phyloP scores from a whole-genome alignment of 2,329 filamentous ascomycete species.

The Penicillium expansum region DNA sequence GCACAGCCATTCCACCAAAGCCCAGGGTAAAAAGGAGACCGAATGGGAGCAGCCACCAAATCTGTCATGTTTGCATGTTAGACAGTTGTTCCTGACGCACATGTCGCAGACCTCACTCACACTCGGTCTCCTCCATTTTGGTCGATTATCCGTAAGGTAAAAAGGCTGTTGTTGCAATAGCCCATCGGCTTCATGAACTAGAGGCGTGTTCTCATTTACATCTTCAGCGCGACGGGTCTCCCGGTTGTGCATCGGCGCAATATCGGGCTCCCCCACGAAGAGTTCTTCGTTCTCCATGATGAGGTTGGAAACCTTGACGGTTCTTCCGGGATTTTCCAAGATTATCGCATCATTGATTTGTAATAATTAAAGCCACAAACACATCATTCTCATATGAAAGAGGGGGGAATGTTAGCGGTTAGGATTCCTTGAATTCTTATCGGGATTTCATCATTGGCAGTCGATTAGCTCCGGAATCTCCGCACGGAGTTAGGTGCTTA shows the following conservation, averaged over 20 bases:
- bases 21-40: constrained; percentile 80
- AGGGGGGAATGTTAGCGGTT: neutral
- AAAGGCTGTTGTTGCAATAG: neutral
- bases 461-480: constrained; percentile 13
- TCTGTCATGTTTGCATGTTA: constrained; percentile 45
- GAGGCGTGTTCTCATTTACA: neutral
- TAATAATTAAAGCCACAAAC: neutral
- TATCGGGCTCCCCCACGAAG: constrained; percentile 33
- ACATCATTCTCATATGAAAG: neutral
- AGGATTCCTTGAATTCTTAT: neutral
- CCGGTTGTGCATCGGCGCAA: constrained; percentile 25
- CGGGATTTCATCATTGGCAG: neutral
- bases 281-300: constrained; percentile 37
- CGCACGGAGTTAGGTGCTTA: neutral
- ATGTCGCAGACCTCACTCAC: constrained; percentile 35
- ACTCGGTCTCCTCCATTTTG: constrained; percentile 52
- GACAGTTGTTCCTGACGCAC: constrained; percentile 6
- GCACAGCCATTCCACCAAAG: constrained; percentile 81
- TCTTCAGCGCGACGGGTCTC: constrained; percentile 3
- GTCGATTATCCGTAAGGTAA: constrained; percentile 12
- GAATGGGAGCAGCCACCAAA: constrained; percentile 79
- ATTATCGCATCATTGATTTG: constrained; percentile 3
- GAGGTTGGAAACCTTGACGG: neutral
- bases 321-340: neutral
- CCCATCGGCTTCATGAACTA: neutral